Evolutionary conservation across 2,329 filamentous ascomycete genomes (phyloP).

Genomic region (Amauroascus niger): DNA sequence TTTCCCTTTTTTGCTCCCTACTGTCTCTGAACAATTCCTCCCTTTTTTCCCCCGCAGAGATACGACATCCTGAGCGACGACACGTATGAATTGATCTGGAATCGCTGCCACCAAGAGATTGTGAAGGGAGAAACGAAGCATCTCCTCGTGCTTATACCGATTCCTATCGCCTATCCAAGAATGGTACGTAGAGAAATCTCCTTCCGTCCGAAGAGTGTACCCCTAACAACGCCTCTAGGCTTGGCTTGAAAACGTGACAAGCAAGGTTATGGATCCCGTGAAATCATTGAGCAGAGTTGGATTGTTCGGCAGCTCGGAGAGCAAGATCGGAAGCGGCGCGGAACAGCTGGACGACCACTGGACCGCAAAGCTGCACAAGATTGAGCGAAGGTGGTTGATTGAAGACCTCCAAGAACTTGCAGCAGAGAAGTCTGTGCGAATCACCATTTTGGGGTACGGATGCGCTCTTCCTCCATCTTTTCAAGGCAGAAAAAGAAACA

Average conservation of each 20-base stretch:
- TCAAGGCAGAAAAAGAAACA: neutral
- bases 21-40: constrained; percentile 10
- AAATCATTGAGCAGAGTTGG: constrained; percentile 80
- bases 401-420: constrained; percentile 89
- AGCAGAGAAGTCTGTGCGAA: constrained; percentile 78
- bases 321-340: constrained; percentile 82
- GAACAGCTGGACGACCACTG: constrained; percentile 95
- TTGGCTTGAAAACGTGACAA: constrained; percentile 60
- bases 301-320: constrained; percentile 67
- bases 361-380: constrained; percentile 91
- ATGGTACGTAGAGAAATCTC: constrained; percentile 45
- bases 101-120: constrained; percentile 73
- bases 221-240: constrained; percentile 44
- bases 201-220: constrained; percentile 25
- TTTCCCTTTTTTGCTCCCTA: neutral
- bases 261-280: constrained; percentile 78
- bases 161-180: constrained; percentile 73
- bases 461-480: neutral
- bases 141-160: constrained; percentile 73
- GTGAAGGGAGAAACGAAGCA: constrained; percentile 78
- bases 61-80: constrained; percentile 70
- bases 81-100: constrained; percentile 79
- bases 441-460: constrained; percentile 69
- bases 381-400: constrained; percentile 74
- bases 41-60: constrained; percentile 35